These are phyloP conservation scores for Phalaenopsis aphrodite DNA, from an alignment of 106 monocot species.

Conservation along the genomic window DNA sequence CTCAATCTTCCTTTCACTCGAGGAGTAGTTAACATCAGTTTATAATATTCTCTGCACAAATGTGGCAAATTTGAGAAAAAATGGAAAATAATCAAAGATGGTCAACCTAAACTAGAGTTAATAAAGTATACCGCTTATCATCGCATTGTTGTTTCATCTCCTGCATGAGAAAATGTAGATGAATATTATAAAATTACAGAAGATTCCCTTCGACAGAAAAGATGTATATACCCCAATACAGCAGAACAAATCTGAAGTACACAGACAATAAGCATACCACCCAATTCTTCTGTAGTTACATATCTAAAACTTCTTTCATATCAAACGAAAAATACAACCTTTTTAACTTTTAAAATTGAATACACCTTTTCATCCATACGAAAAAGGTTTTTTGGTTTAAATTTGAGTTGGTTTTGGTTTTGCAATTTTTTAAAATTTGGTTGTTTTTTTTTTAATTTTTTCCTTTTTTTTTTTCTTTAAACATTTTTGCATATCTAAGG, in stretches of 20 bases:
- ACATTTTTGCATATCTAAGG: neutral
- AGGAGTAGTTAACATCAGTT: constrained; percentile 20
- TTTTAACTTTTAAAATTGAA: no score
- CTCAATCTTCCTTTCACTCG: constrained; percentile 30
- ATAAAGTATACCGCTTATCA: constrained; percentile 35
- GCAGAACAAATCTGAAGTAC: neutral
- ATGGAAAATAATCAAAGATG: neutral
- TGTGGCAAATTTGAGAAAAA: constrained; percentile 5
- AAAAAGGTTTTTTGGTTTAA: no score
- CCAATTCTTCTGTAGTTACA: no score
- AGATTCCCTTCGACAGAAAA: neutral
- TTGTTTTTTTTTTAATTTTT: no score
- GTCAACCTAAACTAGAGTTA: neutral
- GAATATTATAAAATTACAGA: neutral
- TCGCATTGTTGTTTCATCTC: constrained; percentile 55
- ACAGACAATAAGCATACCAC: neutral
- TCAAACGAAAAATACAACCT: no score
- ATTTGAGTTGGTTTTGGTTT: no score
- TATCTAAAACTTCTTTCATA: no score
- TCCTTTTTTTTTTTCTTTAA: neutral
- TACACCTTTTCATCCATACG: no score
- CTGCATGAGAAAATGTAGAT: constrained; percentile 26
- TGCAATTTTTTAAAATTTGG: no score
- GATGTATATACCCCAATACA: neutral
- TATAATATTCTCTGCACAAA: constrained; percentile 24